A percentile compares a stretch with the other conserved stretches of the same genome.
phyloP scores from a whole-genome alignment of 2,329 filamentous ascomycete genomes.

The Stagonosporopsis chrysanthemi region DNA sequence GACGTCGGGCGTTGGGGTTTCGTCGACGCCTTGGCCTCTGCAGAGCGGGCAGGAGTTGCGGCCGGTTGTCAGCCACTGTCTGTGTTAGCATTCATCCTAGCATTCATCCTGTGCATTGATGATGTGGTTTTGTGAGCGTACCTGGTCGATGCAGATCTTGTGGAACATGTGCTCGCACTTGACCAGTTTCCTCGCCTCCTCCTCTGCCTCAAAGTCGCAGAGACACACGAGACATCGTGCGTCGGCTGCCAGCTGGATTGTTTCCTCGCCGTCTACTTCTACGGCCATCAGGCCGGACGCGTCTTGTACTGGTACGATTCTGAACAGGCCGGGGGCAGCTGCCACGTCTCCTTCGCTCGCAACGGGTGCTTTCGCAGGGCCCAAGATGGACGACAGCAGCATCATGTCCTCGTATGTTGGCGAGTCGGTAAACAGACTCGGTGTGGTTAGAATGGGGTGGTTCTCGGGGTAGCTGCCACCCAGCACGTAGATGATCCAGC shows the following conservation, averaged over 20 bases:
- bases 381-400: constrained; percentile 70
- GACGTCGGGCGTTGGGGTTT: constrained; percentile 44
- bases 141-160: constrained; percentile 73
- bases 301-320: constrained; percentile 56
- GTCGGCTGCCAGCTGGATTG: constrained; percentile 41
- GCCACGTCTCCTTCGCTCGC: constrained; percentile 70
- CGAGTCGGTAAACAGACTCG: constrained; percentile 73
- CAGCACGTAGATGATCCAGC: constrained; percentile 76
- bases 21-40: constrained; percentile 65
- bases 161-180: constrained; percentile 74
- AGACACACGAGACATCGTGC: constrained; percentile 72
- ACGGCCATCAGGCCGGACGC: constrained; percentile 57
- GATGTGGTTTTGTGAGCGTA: constrained; percentile 46
- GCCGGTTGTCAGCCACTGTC: constrained; percentile 71
- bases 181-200: constrained; percentile 66
- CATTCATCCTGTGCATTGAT: too few species aligned
- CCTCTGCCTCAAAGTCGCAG: constrained; percentile 68
- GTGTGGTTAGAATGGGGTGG: constrained; percentile 73
- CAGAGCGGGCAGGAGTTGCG: constrained; percentile 70
- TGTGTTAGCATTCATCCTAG: neutral
- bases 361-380: constrained; percentile 73
- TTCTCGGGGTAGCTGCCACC: constrained; percentile 74
- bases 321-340: constrained; percentile 67
- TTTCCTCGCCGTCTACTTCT: constrained; percentile 49
- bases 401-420: constrained; percentile 78